Evolutionary conservation across 768 basidiomycete genomes (phyloP).

Genomic region (Calocybe cyanea): DNA sequence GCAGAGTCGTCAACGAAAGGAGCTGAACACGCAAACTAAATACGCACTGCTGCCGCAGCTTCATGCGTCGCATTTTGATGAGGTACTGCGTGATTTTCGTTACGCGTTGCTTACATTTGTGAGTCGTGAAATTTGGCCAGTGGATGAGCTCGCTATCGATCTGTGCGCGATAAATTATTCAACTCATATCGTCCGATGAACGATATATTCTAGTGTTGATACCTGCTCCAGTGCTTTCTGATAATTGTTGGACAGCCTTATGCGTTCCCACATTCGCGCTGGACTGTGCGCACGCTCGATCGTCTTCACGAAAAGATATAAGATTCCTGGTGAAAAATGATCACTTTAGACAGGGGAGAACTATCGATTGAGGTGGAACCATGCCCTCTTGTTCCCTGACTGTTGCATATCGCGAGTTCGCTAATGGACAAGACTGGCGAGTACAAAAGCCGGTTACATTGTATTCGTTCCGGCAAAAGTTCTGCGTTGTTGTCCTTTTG

Average conservation of each 20-base stretch:
- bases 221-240: conserved; percentile 95
- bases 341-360: background rate
- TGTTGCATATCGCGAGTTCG: conserved; percentile 97
- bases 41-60: conserved; percentile 79
- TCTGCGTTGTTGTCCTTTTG: conserved; percentile 88
- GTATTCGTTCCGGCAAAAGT: conserved; percentile 98
- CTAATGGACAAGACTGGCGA: conserved; percentile 94
- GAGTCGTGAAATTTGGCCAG: conserved; percentile 96
- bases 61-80: conserved; percentile 94
- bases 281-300: conserved; percentile 97
- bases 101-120: conserved; percentile 98
- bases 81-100: conserved; percentile 99
- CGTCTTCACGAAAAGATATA: conserved; percentile 96
- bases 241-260: conserved; percentile 92
- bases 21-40: background rate
- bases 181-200: background rate
- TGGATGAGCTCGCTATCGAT: conserved; percentile 95
- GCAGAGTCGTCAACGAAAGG: background rate
- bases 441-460: conserved; percentile 96
- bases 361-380: conserved; percentile 9
- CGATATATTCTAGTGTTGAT: background rate
- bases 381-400: conserved; percentile 92
- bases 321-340: conserved; percentile 45
- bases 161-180: conserved; percentile 34
- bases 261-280: conserved; percentile 96